A percentile compares a stretch with the other conserved stretches of the same genome.
Conservation (phyloP, 2,329 filamentous ascomycete species). For the Fusarium sp. region DNA sequence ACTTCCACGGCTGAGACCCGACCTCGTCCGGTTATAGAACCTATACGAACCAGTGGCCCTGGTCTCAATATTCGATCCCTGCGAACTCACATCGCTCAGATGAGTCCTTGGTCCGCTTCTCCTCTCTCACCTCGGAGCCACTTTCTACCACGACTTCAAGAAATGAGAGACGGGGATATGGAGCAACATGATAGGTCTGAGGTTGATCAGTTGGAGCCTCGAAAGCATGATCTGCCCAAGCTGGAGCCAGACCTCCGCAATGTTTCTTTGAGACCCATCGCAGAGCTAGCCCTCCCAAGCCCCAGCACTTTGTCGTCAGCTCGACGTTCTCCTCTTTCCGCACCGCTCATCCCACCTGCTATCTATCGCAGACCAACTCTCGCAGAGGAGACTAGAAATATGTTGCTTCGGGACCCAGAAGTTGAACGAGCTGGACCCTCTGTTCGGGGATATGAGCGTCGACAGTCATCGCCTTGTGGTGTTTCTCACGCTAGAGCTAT, state of each 20-base stretch:
- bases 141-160: conserved; percentile 29
- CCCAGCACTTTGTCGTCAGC: conserved; percentile 15
- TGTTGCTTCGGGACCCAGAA: conserved; percentile 24
- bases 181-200: conserved; percentile 30
- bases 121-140: conserved; percentile 35
- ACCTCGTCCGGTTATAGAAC: conserved; percentile 35
- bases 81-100: conserved; percentile 25
- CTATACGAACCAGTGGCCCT: conserved; percentile 37
- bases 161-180: conserved; percentile 29
- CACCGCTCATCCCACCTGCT: conserved; percentile 25
- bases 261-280: conserved; percentile 26
- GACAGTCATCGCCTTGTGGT: conserved; percentile 34
- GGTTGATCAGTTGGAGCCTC: conserved; percentile 23
- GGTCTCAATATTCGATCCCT: conserved; percentile 21
- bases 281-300: conserved; percentile 20
- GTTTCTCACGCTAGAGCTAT: conserved; percentile 29
- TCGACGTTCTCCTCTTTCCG: conserved; percentile 34
- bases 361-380: conserved; percentile 23
- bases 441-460: conserved; percentile 20
- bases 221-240: conserved; percentile 12
- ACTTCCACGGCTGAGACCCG: conserved; percentile 25
- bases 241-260: conserved; percentile 20
- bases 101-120: conserved; percentile 38
- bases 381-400: conserved; percentile 34
- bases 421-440: neutral